A percentile compares a stretch with the other conserved stretches of the same genome.
Conservation (phyloP, 1,284 basidiomycete genomes). For the Sutorius eximius region DNA sequence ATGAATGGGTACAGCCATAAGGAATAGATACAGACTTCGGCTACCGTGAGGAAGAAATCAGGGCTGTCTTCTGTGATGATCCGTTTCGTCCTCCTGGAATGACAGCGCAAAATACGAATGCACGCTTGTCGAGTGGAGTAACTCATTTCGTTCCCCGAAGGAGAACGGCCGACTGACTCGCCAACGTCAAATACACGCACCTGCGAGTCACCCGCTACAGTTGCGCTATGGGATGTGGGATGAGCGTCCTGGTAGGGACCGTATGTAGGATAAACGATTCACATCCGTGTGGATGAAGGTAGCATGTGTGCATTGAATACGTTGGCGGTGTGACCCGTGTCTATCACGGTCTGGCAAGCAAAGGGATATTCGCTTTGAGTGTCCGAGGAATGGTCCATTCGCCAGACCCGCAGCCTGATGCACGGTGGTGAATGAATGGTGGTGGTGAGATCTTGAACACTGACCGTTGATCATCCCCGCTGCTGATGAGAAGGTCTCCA, state of each 20-base stretch:
- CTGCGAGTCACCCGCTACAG: constrained; percentile 78
- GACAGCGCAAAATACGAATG: constrained; percentile 65
- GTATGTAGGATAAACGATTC: constrained; percentile 25
- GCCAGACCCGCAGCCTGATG: constrained; percentile 68
- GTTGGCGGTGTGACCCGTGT: constrained; percentile 82
- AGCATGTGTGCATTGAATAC: constrained; percentile 89
- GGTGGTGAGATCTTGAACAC: constrained; percentile 31
- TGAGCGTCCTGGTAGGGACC: constrained; percentile 6
- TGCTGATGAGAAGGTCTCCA: constrained; percentile 73
- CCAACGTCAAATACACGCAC: constrained; percentile 83
- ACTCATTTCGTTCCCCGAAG: constrained; percentile 36
- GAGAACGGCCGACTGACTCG: constrained; percentile 42
- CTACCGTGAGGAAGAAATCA: constrained; percentile 81
- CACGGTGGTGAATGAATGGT: constrained; percentile 30
- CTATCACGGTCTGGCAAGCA: constrained; percentile 59
- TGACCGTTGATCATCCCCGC: constrained; percentile 82
- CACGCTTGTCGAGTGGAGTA: constrained; percentile 48
- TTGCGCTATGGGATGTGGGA: constrained; percentile 47
- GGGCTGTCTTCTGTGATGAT: constrained; percentile 84
- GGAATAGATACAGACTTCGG: constrained; percentile 56
- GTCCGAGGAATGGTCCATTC: constrained; percentile 43
- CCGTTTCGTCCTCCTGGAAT: constrained; percentile 70
- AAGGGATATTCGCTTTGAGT: constrained; percentile 52
- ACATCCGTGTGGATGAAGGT: constrained; percentile 71
- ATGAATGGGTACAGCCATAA: background rate